phyloP scores from a whole-genome alignment of 306 rosid genomes.

The Fragaria iinumae region DNA sequence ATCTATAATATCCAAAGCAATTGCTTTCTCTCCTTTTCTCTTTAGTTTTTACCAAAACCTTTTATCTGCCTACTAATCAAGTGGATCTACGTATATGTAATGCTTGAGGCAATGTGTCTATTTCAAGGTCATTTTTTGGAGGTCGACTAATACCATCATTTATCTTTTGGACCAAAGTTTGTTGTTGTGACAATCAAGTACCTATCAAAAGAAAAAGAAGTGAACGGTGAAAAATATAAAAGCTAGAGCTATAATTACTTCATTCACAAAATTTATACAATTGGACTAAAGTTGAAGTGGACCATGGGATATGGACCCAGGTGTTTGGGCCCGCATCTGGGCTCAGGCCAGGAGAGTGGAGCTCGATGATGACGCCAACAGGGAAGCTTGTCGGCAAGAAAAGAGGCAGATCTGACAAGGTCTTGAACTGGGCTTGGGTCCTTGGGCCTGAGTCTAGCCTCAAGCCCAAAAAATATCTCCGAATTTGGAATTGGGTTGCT shows the following conservation, averaged over 20 bases:
- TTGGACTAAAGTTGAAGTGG: too few relatives aligned
- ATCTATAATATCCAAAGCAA: background rate
- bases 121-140: background rate
- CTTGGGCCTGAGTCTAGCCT: too few relatives aligned
- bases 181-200: background rate
- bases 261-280: too few relatives aligned
- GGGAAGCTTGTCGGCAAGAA: too few relatives aligned
- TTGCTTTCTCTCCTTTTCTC: background rate
- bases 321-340: too few relatives aligned
- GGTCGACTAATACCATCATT: background rate
- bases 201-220: background rate
- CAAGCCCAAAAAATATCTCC: too few relatives aligned
- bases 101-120: background rate
- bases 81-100: background rate
- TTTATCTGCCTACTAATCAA: background rate
- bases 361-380: too few relatives aligned
- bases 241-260: background rate
- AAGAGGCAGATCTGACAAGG: too few relatives aligned
- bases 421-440: too few relatives aligned
- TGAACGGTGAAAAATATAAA: background rate
- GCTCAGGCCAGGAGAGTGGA: too few relatives aligned
- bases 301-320: too few relatives aligned
- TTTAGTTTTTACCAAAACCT: background rate
- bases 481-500: too few relatives aligned
- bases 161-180: background rate